phyloP scores from a whole-genome alignment of 305 asterid species.

The Solanum hybrid region DNA sequence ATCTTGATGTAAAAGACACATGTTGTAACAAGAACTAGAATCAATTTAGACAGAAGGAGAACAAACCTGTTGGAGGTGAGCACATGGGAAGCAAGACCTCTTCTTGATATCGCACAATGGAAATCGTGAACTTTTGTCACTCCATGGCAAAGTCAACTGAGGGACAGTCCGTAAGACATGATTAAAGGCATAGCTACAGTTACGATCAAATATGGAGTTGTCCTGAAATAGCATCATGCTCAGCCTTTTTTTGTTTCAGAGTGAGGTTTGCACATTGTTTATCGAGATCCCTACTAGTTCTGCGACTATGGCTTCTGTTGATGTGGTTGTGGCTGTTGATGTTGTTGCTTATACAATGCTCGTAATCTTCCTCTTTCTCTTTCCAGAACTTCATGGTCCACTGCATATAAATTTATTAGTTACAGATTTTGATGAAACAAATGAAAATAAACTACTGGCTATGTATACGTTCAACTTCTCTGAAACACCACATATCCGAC shows the following conservation, averaged over 20 bases:
- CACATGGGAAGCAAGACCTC: not conserved
- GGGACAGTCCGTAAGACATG: not conserved
- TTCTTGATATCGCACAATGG: constrained; percentile 6
- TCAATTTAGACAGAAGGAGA: no score
- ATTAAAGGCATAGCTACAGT: not conserved
- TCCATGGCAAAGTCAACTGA: constrained; percentile 1
- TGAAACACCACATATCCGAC: no score
- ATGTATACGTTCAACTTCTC: no score
- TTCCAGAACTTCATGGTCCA: constrained; percentile 68
- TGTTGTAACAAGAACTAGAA: no score
- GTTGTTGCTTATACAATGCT: constrained; percentile 40
- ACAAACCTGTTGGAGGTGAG: no score
- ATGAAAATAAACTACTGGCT: no score
- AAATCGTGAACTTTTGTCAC: not conserved
- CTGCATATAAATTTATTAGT: constrained; percentile 19
- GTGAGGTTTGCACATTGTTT: not conserved
- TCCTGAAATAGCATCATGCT: not conserved
- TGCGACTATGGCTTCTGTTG: constrained; percentile 14
- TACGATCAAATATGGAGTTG: not conserved
- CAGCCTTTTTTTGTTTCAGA: not conserved
- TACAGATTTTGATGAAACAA: no score
- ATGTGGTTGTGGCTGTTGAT: constrained; percentile 9
- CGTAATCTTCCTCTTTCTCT: constrained; percentile 49
- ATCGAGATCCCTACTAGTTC: constrained; percentile 1
- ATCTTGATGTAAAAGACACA: no score